Evolutionary conservation across 2,329 filamentous ascomycete species (phyloP).

Genomic region (Penicillium oxalicum): DNA sequence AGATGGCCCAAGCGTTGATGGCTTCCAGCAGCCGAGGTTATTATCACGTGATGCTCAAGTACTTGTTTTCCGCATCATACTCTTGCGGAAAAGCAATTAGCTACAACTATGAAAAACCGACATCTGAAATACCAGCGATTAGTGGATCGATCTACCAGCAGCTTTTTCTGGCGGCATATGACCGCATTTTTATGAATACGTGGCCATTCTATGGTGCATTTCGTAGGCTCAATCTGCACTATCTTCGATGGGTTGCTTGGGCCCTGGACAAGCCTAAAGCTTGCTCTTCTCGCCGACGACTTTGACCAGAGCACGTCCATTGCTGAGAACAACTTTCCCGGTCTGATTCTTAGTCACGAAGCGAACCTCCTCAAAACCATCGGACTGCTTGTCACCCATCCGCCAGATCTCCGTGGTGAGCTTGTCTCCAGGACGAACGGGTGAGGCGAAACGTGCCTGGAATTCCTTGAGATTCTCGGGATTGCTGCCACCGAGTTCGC

Average conservation of each 20-base stretch:
- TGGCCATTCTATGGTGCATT: no score
- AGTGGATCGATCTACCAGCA: no score
- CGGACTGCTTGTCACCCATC: conserved; percentile 53
- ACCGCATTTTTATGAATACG: no score
- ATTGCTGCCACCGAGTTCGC: conserved; percentile 67
- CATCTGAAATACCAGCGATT: no score
- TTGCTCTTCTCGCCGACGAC: conserved; percentile 56
- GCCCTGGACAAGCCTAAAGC: conserved; percentile 42
- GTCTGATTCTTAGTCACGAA: conserved; percentile 73
- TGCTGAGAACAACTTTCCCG: conserved; percentile 80
- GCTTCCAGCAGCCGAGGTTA: conserved; percentile 2
- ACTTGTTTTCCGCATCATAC: no score
- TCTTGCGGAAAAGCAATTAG: no score
- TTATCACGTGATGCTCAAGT: conserved; percentile 5
- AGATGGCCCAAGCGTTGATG: conserved; percentile 5
- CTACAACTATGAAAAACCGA: no score
- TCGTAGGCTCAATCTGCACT: no score
- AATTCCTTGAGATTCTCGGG: conserved; percentile 80
- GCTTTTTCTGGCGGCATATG: no score
- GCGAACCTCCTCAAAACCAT: conserved; percentile 72
- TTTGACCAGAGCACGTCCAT: conserved; percentile 75
- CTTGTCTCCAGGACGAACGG: conserved; percentile 77
- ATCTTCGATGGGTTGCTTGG: no score
- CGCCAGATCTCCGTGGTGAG: conserved; percentile 76
- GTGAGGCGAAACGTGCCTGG: conserved; percentile 79